A percentile compares a stretch with the other conserved stretches of the same genome.
Conservation (phyloP, 345 rosid genomes). For the Hibiscus mutabilis region DNA sequence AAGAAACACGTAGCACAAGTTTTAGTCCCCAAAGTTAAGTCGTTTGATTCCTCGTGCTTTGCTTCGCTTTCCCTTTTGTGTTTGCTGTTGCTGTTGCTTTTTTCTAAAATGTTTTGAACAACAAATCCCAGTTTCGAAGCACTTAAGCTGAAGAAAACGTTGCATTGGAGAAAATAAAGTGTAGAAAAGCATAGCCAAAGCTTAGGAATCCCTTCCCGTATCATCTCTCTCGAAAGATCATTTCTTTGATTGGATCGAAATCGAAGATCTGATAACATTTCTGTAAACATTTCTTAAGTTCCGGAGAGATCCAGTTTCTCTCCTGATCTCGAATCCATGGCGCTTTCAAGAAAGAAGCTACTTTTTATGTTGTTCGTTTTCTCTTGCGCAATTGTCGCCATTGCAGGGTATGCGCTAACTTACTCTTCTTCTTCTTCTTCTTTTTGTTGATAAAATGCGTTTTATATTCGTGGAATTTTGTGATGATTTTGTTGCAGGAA, state of each 20-base stretch:
- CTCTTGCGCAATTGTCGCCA: constrained; percentile 32
- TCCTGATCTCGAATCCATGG: constrained; percentile 45
- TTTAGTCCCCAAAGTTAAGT: not conserved
- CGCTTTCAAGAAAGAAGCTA: constrained; percentile 37
- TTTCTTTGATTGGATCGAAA: not conserved
- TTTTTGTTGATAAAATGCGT: not conserved
- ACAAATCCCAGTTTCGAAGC: not conserved
- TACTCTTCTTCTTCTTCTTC: not conserved
- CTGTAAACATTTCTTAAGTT: not conserved
- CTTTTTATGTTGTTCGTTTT: constrained; percentile 47
- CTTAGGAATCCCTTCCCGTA: not conserved
- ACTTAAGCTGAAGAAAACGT: not conserved
- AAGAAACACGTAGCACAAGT: constrained; percentile 11
- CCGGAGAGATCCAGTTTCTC: constrained; percentile 39
- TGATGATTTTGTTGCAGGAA: constrained; percentile 42
- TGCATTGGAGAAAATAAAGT: not conserved
- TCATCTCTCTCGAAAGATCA: not conserved
- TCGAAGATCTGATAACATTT: not conserved
- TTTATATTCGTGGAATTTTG: not conserved
- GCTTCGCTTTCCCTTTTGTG: not conserved
- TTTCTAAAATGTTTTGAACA: not conserved
- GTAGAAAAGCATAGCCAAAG: not conserved
- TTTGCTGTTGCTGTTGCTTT: not conserved
- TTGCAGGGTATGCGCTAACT: constrained; percentile 45
- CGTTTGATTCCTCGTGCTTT: too few relatives aligned